Conservation (phyloP, 2,329 filamentous ascomycete genomes). For the Aureobasidium leucospermi region DNA sequence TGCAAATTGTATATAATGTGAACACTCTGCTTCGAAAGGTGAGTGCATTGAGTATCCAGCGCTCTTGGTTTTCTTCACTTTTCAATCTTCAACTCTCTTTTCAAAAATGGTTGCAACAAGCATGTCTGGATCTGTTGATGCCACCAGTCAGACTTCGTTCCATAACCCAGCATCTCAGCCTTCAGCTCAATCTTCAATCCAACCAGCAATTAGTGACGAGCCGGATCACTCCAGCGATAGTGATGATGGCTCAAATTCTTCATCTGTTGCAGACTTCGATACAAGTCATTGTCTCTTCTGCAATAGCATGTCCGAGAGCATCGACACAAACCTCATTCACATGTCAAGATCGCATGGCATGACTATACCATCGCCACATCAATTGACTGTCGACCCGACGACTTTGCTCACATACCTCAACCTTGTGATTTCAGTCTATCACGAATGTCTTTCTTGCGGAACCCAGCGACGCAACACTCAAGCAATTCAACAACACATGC, state of each 20-base stretch:
- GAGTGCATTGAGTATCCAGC: not conserved
- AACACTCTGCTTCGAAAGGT: too few species aligned
- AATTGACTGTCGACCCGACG: slow-evolving; percentile 66
- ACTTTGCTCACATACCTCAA: slow-evolving; percentile 73
- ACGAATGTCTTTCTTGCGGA: slow-evolving; percentile 83
- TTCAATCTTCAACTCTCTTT: not conserved
- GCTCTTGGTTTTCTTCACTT: not conserved
- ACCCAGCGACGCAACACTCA: slow-evolving; percentile 70
- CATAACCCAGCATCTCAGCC: too few species aligned
- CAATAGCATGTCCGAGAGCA: slow-evolving; percentile 70
- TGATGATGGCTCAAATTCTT: not conserved
- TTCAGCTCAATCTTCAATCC: not conserved
- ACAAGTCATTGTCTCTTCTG: slow-evolving; percentile 71
- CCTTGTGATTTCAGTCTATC: slow-evolving; percentile 68
- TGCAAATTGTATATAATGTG: not conserved
- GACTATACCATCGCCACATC: slow-evolving; percentile 87
- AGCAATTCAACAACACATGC: slow-evolving; percentile 92
- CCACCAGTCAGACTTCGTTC: not conserved
- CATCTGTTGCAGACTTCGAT: not conserved
- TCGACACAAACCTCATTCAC: slow-evolving; percentile 69
- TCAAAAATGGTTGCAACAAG: not conserved
- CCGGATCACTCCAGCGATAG: not conserved
- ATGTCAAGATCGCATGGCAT: slow-evolving; percentile 93
- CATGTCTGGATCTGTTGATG: not conserved
- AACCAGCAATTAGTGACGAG: not conserved